Evolutionary conservation across 2,329 filamentous ascomycete species (phyloP), one percentile per base, ranked within the genome.

Genomic region (Tolypocladium guangdongense): DNA sequence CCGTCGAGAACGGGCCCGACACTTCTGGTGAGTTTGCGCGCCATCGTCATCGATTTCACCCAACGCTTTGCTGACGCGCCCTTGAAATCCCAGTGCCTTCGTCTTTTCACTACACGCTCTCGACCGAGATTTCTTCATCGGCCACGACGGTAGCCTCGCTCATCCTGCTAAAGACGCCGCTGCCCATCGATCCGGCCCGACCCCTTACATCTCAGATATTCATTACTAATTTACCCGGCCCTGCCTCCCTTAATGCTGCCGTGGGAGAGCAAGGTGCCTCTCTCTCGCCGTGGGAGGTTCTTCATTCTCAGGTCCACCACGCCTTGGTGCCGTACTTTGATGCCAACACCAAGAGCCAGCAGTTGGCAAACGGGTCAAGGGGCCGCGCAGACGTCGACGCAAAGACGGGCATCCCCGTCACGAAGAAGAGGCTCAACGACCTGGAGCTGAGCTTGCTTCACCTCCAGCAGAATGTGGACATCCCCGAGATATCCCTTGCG

Each of bases 391-490:
- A 97, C 64, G 84, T 88, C 50, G 93, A 97, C 65, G 84, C 88
- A 46, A 95, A 95, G 74, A 95, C 90, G 20, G 93, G 93, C 56
- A 91, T 99, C 57, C 90, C 93, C 18, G 90, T 92, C n/a, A 92
- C 93, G 22, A 96, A 96, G 77, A 96, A 96, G 80, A 89, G 90
- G 65, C 86, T 97, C 68, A 93, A 92, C 50, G 95, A 99, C 68
- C 74, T 99, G 60, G 91, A 96, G 68, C 78, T 96, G 62, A 93
- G 87, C 60, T 75, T 99, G 63, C 79, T 90, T 54, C 92, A 99
- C 65, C 77, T 99, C 52, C 91, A 96, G 71, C 91, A 99, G 70
- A 97, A 99, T 70, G 90, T 96, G 53, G 95, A 99, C 70, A 97
- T 99, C 52, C 93, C 93, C 22, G 90, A 95, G 62, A 80, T 97